These are phyloP conservation scores for Kwoniella botswanensis DNA, from an alignment of 768 basidiomycete species.

Conservation along the genomic window DNA sequence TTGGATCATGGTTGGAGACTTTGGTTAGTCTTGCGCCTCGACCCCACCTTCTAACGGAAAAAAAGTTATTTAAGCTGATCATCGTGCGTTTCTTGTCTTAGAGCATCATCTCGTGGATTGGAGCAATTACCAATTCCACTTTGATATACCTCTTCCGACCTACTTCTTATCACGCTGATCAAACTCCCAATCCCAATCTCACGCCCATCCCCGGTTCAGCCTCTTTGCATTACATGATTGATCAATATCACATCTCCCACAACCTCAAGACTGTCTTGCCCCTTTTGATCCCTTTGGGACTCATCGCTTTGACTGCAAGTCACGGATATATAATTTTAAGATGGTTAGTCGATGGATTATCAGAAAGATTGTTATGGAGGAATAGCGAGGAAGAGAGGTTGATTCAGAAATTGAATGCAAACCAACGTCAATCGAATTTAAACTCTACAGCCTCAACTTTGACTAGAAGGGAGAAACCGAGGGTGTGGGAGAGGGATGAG, in stretches of 20 bases:
- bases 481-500: constrained; percentile 14
- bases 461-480: constrained; percentile 25
- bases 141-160: constrained; percentile 84
- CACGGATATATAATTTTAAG: constrained; percentile 81
- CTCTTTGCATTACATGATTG: constrained; percentile 38
- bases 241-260: constrained; percentile 36
- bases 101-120: constrained; percentile 83
- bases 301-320: constrained; percentile 80
- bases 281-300: constrained; percentile 66
- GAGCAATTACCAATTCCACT: constrained; percentile 83
- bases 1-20: constrained; percentile 92
- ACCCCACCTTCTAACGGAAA: neutral
- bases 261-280: constrained; percentile 38
- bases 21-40: constrained; percentile 63
- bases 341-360: constrained; percentile 67
- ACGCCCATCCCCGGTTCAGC: constrained; percentile 40
- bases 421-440: constrained; percentile 14
- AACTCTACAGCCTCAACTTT: neutral
- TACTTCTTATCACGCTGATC: constrained; percentile 26
- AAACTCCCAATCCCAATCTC: constrained; percentile 46
- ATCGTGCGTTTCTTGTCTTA: constrained; percentile 22
- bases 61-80: neutral
- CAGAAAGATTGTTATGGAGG: constrained; percentile 78
- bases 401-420: constrained; percentile 64
- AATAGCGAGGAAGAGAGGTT: constrained; percentile 70